Evolutionary conservation across 345 rosid species (phyloP).

Genomic region (Gossypium herbaceum): DNA sequence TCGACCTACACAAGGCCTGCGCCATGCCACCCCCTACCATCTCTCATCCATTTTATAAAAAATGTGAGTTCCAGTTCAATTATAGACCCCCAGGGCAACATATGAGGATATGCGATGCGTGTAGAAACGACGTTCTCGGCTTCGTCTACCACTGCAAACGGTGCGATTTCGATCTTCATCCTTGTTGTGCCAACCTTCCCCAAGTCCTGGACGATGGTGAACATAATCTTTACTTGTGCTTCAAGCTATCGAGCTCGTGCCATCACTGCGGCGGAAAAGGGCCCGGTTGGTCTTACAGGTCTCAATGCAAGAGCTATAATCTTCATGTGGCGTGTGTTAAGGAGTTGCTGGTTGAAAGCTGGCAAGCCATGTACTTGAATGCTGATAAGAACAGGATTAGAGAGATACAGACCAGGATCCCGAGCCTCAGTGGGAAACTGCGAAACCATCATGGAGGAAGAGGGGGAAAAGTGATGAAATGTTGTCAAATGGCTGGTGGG

Average conservation of each 20-base stretch:
- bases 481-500: slow-evolving; percentile 32
- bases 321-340: slow-evolving; percentile 50
- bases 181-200: slow-evolving; percentile 43
- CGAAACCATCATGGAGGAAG: slow-evolving; percentile 2
- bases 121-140: slow-evolving; percentile 32
- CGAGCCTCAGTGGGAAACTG: slow-evolving; percentile 23
- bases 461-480: slow-evolving; percentile 27
- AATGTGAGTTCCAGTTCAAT: slow-evolving; percentile 33
- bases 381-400: slow-evolving; percentile 27
- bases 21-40: slow-evolving; percentile 22
- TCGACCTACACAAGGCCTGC: slow-evolving; percentile 42
- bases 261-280: slow-evolving; percentile 38
- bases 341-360: slow-evolving; percentile 41
- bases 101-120: slow-evolving; percentile 33
- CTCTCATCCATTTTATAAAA: slow-evolving; percentile 34
- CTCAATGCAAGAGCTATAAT: slow-evolving; percentile 34
- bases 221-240: slow-evolving; percentile 29
- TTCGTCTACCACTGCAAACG: slow-evolving; percentile 40
- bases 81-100: slow-evolving; percentile 21
- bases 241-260: slow-evolving; percentile 27
- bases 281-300: slow-evolving; percentile 40
- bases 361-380: slow-evolving; percentile 31
- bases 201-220: slow-evolving; percentile 35
- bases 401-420: slow-evolving; percentile 38
- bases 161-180: slow-evolving; percentile 46